Evolutionary conservation across 1,139 yeast genomes (phyloP).

Genomic region (Saccharomyces hybrid): DNA sequence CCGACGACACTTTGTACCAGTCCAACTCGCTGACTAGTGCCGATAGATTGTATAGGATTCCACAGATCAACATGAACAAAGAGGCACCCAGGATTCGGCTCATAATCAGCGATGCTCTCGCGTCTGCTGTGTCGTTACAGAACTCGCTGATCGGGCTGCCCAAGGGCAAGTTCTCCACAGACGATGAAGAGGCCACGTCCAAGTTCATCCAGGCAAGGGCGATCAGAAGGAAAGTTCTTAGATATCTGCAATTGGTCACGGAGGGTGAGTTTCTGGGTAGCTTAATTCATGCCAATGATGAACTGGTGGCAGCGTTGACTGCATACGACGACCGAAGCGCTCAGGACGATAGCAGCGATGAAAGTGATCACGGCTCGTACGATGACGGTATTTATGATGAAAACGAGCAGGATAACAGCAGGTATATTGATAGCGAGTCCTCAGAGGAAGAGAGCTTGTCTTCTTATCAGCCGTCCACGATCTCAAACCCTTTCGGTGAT

Average conservation of each 20-base stretch:
- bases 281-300: conserved; percentile 82
- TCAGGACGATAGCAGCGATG: conserved; percentile 33
- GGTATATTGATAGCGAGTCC: background rate
- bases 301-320: conserved; percentile 65
- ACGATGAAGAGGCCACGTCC: conserved; percentile 49
- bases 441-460: conserved; percentile 4
- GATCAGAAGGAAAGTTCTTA: conserved; percentile 66
- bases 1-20: conserved; percentile 32
- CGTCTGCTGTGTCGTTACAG: conserved; percentile 63
- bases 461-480: conserved; percentile 9
- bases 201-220: conserved; percentile 70
- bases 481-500: conserved; percentile 26
- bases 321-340: conserved; percentile 55
- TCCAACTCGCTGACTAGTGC: conserved; percentile 12
- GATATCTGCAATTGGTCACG: conserved; percentile 74
- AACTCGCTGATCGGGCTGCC: conserved; percentile 59
- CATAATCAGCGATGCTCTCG: conserved; percentile 68
- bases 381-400: conserved; percentile 7
- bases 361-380: conserved; percentile 13
- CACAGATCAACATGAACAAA: conserved; percentile 58
- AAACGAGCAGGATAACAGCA: conserved; percentile 6
- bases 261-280: conserved; percentile 81
- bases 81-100: conserved; percentile 69
- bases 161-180: conserved; percentile 48
- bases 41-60: conserved; percentile 51